Evolutionary conservation across 2,329 filamentous ascomycete genomes (phyloP).

Genomic region (Xylariaceae sp.): DNA sequence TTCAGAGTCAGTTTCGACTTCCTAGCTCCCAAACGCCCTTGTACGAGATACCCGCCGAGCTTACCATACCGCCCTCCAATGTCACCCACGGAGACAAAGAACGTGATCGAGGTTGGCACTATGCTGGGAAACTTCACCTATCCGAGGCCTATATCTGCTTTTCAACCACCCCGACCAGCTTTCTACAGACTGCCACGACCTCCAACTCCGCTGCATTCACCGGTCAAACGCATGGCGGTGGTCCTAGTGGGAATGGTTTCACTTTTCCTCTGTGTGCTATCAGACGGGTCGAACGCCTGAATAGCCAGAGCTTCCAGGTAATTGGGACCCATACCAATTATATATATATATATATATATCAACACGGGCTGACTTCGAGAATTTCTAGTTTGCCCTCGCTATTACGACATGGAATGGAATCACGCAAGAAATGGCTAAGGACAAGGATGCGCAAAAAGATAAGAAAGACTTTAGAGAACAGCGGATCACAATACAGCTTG

Average conservation of each 20-base stretch:
- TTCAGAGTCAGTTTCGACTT: conserved; percentile 94
- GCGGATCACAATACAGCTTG: conserved; percentile 88
- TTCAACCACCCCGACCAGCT: conserved; percentile 89
- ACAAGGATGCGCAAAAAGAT: conserved; percentile 45
- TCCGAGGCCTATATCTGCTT: conserved; percentile 97
- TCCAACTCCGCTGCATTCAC: conserved; percentile 83
- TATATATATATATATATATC: not conserved
- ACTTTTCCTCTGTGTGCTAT: conserved; percentile 92
- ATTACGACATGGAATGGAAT: conserved; percentile 93
- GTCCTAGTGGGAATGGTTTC: conserved; percentile 93
- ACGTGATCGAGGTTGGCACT: conserved; percentile 77
- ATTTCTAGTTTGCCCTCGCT: conserved; percentile 76
- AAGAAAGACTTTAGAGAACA: conserved; percentile 63
- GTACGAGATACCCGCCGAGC: conserved; percentile 94
- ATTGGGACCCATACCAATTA: conserved; percentile 10
- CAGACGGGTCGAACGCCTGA: conserved; percentile 85
- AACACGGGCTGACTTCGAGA: not conserved
- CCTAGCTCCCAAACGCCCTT: conserved; percentile 90
- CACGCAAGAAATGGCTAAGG: conserved; percentile 51
- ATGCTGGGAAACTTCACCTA: conserved; percentile 88
- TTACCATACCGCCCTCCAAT: conserved; percentile 79
- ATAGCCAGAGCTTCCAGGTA: conserved; percentile 84
- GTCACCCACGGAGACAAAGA: conserved; percentile 71
- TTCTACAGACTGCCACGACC: conserved; percentile 76
- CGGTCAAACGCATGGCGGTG: conserved; percentile 89